phyloP scores from a whole-genome alignment of 176 grass and related monocot genomes.

The Cenchrus purpureus region DNA sequence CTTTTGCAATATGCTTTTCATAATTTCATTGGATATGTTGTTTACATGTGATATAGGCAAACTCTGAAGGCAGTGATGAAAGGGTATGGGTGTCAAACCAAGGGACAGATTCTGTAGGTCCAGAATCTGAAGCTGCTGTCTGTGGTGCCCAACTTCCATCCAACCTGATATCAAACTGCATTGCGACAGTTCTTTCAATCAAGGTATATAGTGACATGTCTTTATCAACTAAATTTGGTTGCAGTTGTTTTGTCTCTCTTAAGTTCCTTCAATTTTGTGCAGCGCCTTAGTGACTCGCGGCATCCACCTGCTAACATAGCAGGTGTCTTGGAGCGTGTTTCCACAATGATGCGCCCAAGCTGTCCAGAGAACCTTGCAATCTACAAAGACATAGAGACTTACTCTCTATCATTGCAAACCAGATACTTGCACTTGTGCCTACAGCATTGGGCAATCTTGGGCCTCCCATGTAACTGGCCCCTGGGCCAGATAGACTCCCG shows the following conservation, averaged over 20 bases:
- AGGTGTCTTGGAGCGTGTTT: constrained; percentile 57
- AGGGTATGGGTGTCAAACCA: constrained; percentile 19
- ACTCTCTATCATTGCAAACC: constrained; percentile 55
- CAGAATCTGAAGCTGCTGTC: constrained; percentile 5
- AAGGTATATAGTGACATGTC: constrained; percentile 44
- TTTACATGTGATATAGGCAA: constrained; percentile 29
- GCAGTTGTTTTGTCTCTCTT: not conserved
- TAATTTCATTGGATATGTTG: constrained; percentile 18
- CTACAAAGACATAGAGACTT: constrained; percentile 65
- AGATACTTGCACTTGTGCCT: constrained; percentile 81
- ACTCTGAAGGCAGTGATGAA: constrained; percentile 24
- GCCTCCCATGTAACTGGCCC: constrained; percentile 39
- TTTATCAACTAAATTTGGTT: not conserved
- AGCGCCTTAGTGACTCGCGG: constrained; percentile 48
- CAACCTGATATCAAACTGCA: constrained; percentile 55
- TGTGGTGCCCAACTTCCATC: constrained; percentile 24
- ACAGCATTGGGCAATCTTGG: constrained; percentile 36
- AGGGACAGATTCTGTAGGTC: not conserved
- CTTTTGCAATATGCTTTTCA: not conserved
- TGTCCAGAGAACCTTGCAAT: constrained; percentile 49
- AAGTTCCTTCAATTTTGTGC: constrained; percentile 25
- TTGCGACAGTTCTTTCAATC: constrained; percentile 56
- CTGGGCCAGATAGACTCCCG: not conserved
- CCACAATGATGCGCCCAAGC: constrained; percentile 51
- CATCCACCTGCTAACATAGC: constrained; percentile 46